Percentiles rank a stretch among this genome's conserved stretches.
Evolutionary conservation across 805 yeast species (phyloP).

Genomic region (Metschnikowia reukaufii): DNA sequence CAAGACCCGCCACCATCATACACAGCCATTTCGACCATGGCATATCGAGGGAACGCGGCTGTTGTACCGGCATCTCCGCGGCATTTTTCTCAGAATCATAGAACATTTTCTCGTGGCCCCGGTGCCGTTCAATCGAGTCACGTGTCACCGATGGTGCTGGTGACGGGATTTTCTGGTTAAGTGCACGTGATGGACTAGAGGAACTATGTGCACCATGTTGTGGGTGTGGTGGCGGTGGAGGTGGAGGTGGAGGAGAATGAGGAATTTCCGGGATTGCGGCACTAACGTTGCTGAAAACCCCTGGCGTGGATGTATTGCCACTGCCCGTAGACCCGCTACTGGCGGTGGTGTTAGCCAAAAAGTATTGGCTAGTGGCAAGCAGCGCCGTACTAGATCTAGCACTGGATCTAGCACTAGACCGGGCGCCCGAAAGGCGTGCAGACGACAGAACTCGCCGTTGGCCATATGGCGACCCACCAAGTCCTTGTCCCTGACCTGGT

Average conservation of each 20-base stretch:
- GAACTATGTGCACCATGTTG: too few relatives aligned
- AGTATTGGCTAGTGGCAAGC: conserved; percentile 2
- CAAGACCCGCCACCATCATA: conserved; percentile 33
- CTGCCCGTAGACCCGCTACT: conserved; percentile 7
- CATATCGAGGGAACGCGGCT: background rate
- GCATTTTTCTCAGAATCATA: background rate
- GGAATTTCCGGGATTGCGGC: background rate
- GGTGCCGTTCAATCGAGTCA: conserved; percentile 12
- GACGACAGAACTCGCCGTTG: background rate
- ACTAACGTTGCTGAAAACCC: conserved; percentile 5
- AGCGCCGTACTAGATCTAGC: too few relatives aligned
- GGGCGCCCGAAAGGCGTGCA: background rate
- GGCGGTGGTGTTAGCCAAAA: conserved; percentile 3
- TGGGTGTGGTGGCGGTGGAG: too few relatives aligned
- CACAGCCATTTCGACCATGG: conserved; percentile 23
- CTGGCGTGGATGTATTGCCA: background rate
- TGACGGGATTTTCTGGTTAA: conserved; percentile 1
- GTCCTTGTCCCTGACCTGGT: too few relatives aligned
- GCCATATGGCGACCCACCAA: background rate
- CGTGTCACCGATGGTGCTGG: conserved; percentile 16
- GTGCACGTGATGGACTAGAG: too few relatives aligned
- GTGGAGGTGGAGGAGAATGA: too few relatives aligned
- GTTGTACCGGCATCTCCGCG: background rate
- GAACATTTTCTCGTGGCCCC: conserved; percentile 9
- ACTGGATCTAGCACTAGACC: conserved; percentile 1